These are phyloP conservation scores for Gonapodya sp. DNA, from an alignment of 192 early-diverging fungal genomes.

Conservation along the genomic window DNA sequence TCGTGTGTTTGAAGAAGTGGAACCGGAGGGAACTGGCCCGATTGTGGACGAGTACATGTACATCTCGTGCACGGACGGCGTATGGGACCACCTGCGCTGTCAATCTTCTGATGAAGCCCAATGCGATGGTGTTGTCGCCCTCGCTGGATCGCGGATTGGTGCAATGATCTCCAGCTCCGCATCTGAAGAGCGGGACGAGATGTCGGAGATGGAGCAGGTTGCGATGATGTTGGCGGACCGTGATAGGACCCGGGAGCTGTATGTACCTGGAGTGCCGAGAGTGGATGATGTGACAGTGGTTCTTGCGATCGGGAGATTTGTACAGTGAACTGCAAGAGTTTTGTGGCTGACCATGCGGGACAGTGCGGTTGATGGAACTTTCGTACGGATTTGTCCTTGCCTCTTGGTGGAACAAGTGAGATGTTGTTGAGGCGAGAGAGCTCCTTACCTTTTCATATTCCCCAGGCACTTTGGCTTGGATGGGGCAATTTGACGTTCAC, in stretches of 20 bases:
- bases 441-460: no score
- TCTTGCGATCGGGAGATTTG: background rate
- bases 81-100: slow-evolving; percentile 7
- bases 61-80: slow-evolving; percentile 9
- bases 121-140: background rate
- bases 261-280: background rate
- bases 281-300: background rate
- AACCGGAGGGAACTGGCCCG: background rate
- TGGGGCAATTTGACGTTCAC: no score
- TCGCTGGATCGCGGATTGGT: background rate
- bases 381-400: no score
- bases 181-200: background rate
- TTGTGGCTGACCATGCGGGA: no score
- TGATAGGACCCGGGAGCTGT: background rate
- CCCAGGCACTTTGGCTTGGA: no score
- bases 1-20: background rate
- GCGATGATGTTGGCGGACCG: background rate
- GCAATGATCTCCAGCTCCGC: no score
- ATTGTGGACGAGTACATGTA: background rate
- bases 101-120: background rate
- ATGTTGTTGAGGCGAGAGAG: no score
- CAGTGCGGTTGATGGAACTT: no score
- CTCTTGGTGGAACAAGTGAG: no score
- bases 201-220: background rate
- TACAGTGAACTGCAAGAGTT: background rate